Conservation (phyloP, 139 green algal species). For the Chlorella vulgaris region DNA sequence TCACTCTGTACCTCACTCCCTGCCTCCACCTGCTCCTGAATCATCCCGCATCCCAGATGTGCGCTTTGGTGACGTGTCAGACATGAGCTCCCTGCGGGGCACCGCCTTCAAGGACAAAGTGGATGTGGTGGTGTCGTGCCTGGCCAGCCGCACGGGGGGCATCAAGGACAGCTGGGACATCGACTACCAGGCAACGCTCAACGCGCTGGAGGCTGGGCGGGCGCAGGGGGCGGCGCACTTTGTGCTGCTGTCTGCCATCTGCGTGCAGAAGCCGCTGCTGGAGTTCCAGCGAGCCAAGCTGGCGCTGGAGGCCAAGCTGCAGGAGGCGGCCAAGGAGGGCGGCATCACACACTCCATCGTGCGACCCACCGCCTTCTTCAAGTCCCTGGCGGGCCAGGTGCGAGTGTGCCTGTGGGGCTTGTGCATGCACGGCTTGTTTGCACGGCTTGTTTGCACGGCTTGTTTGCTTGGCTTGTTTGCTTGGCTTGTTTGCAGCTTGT, state of each 20-base stretch:
- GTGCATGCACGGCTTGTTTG: too few relatives aligned
- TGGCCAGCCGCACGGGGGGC: constrained; percentile 90
- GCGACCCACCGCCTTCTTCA: constrained; percentile 99
- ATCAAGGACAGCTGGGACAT: constrained; percentile 96
- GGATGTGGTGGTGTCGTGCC: constrained; percentile 98
- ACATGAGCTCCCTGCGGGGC: constrained; percentile 61
- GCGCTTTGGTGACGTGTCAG: constrained; percentile 87
- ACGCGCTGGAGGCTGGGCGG: constrained; percentile 82
- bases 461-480: too few relatives aligned
- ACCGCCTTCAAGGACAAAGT: constrained; percentile 77
- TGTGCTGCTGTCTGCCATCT: constrained; percentile 98
- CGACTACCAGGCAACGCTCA: constrained; percentile 97
- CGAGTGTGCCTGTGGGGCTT: background rate
- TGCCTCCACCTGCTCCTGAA: too few relatives aligned
- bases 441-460: too few relatives aligned
- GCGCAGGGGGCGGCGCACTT: constrained; percentile 82
- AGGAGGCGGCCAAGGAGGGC: constrained; percentile 39
- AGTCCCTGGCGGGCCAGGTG: constrained; percentile 90
- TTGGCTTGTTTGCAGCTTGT: too few relatives aligned
- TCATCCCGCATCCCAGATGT: constrained; percentile 52
- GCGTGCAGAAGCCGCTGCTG: constrained; percentile 97
- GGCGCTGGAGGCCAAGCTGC: constrained; percentile 82
- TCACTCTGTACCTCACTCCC: too few relatives aligned
- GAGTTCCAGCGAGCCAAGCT: constrained; percentile 99
- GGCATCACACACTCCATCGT: constrained; percentile 97